Evolutionary conservation across 2,329 filamentous ascomycete genomes (phyloP).

Genomic region (Monilinia vaccinii-corymbosi): DNA sequence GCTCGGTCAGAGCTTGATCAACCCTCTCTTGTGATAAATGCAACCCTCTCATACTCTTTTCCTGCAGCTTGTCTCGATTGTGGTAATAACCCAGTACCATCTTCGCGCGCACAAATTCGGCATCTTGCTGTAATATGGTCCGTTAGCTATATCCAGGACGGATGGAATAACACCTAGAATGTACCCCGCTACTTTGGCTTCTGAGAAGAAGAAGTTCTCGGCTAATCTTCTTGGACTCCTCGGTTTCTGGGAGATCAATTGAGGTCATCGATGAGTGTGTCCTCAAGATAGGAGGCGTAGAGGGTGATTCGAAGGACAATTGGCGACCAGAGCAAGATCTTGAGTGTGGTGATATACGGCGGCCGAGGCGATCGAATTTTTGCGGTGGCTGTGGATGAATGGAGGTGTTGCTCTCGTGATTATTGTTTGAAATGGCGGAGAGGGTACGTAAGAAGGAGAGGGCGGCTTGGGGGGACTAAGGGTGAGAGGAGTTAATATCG

Average conservation of each 20-base stretch:
- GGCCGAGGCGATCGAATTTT: not conserved
- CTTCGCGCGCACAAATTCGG: slow-evolving; percentile 3
- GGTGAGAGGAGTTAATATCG: not conserved
- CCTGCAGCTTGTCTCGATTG: not conserved
- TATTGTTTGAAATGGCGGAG: not conserved
- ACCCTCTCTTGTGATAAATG: slow-evolving; percentile 1
- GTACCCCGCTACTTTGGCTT: not conserved
- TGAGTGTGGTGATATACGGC: not conserved
- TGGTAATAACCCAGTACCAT: slow-evolving; percentile 1
- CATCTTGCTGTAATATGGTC: not conserved
- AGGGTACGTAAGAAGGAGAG: slow-evolving; percentile 2
- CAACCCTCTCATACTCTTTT: not conserved
- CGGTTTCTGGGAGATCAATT: not conserved
- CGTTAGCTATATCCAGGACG: not conserved
- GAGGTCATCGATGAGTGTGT: not conserved
- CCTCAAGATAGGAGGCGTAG: not conserved
- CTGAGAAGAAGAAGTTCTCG: not conserved
- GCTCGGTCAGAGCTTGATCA: not conserved
- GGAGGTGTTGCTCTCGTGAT: not conserved
- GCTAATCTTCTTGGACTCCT: not conserved
- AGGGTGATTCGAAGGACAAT: not conserved
- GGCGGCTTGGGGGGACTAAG: not conserved
- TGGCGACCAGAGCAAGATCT: not conserved
- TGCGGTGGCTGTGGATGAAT: not conserved
- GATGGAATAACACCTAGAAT: not conserved